Evolutionary conservation across 306 rosid species (phyloP).

Genomic region (Begonia loranthoides): DNA sequence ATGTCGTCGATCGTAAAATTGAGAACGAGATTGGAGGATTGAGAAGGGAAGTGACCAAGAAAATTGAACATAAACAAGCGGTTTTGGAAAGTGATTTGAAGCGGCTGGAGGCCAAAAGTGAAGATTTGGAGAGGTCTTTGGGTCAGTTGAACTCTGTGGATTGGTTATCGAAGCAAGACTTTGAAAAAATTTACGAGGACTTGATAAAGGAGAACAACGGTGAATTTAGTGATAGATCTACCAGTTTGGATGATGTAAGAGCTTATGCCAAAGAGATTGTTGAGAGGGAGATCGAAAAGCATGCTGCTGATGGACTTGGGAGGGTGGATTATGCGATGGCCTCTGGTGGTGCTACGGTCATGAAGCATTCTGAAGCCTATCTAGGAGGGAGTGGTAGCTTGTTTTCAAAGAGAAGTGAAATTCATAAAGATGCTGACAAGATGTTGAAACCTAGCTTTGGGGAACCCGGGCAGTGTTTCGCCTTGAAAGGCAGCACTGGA

Average conservation of each 20-base stretch:
- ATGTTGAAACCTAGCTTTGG: constrained; percentile 93
- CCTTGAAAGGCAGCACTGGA: constrained; percentile 68
- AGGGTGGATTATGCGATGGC: constrained; percentile 69
- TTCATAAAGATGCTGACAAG: constrained; percentile 42
- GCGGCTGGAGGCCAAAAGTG: constrained; percentile 38
- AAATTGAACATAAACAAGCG: constrained; percentile 39
- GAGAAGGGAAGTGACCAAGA: constrained; percentile 38
- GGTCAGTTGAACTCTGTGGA: constrained; percentile 37
- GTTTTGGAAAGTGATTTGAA: constrained; percentile 31
- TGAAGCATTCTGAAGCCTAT: constrained; percentile 60
- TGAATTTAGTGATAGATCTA: constrained; percentile 20
- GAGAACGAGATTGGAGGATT: constrained; percentile 47
- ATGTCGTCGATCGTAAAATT: constrained; percentile 65
- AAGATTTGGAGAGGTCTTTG: constrained; percentile 44
- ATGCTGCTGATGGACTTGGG: constrained; percentile 89
- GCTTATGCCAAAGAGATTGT: constrained; percentile 54
- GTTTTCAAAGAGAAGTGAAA: constrained; percentile 38
- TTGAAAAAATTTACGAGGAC: constrained; percentile 42
- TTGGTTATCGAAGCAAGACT: constrained; percentile 66
- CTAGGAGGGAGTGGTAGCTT: constrained; percentile 22
- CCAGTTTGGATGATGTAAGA: constrained; percentile 58
- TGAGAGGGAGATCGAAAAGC: constrained; percentile 70
- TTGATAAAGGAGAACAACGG: constrained; percentile 29
- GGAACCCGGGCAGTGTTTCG: constrained; percentile 89
- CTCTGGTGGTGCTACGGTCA: constrained; percentile 49